Base-by-base conservation (phyloP, 305 asterid genomes). In the Rubia peregrina region DNA sequence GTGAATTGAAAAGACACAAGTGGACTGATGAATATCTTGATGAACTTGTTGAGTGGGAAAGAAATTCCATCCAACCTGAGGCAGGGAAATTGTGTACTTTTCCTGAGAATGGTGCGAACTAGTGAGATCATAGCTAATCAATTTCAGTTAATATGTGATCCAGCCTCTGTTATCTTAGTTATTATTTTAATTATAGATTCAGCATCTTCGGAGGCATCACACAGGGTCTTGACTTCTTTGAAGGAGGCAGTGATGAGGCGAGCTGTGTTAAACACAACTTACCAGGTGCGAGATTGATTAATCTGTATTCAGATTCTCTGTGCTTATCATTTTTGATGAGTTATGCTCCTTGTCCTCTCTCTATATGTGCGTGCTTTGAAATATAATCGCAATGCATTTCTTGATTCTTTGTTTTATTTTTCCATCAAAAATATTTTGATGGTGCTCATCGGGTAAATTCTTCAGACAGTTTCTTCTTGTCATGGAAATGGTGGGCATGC, bases 31-130 rank as follows among this genome's bases (percentile, higher is more conserved):
- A 80, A 72, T 82, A 79, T 74, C 85, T 93, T 59, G 83, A 81
- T 75, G 90, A 91, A 67, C 80, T 93, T 82, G 85, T 88, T 64
- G 66, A 79, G 66, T 93, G 98, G 98, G 95, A 90, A 75, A 93
- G 98, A 83, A 78, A 80, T 61, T 80, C 79, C 40, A 33, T 93
- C 38, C 84, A 85, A 76, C 98, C 96, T 69, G 82, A 71, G 72
- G 77, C 83, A 16, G 88, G 76, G 77, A 76, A 83, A 62, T 65
- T 75, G 68, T 68, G 44, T 77, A 67, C 19, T 65, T 61, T 78
- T 51, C 56, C 64, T 53, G 69, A 66, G 55, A 75, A 80, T 75
- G 74, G 74, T 71, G 69, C 70, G 24, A 69, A 68, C 67, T 60
- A 66, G 69, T 81, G 81, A 68, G 72, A 76, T 62, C 80, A 72